Evolutionary conservation across 2,329 filamentous ascomycete species (phyloP).

Genomic region (Paraphaeosphaeria sporulosa): DNA sequence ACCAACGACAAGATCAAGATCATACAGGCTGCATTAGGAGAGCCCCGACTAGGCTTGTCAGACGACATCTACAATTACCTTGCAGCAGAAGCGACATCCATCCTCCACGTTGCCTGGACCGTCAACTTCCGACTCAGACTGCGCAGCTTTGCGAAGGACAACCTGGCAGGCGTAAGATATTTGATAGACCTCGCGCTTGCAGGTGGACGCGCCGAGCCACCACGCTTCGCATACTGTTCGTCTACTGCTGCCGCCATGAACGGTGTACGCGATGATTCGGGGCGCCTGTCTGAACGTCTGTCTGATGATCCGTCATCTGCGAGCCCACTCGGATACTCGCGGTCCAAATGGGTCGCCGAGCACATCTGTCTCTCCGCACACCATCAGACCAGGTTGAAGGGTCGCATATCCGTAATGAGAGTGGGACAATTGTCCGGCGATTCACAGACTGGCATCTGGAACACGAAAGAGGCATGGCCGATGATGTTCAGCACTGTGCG

Average conservation of each 20-base stretch:
- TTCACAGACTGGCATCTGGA: slow-evolving; percentile 36
- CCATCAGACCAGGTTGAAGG: slow-evolving; percentile 35
- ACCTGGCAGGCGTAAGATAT: slow-evolving; percentile 60
- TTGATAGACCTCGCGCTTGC: slow-evolving; percentile 57
- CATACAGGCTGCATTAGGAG: slow-evolving; percentile 57
- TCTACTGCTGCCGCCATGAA: slow-evolving; percentile 57
- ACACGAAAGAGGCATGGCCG: slow-evolving; percentile 45
- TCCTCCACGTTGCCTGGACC: slow-evolving; percentile 71
- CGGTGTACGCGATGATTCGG: slow-evolving; percentile 19
- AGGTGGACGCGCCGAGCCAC: slow-evolving; percentile 37
- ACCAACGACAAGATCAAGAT: slow-evolving; percentile 54
- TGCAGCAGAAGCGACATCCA: slow-evolving; percentile 53
- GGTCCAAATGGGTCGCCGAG: slow-evolving; percentile 66
- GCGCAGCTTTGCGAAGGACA: slow-evolving; percentile 62
- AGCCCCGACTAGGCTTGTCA: slow-evolving; percentile 58
- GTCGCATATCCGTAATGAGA: slow-evolving; percentile 41
- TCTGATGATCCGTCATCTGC: slow-evolving; percentile 53
- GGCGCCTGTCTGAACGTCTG: slow-evolving; percentile 51
- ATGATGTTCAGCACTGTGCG: slow-evolving; percentile 45
- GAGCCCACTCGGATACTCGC: slow-evolving; percentile 62
- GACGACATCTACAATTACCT: slow-evolving; percentile 52
- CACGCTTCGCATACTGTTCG: slow-evolving; percentile 60
- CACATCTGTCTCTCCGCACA: slow-evolving; percentile 57
- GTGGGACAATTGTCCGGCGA: slow-evolving; percentile 54
- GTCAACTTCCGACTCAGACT: slow-evolving; percentile 70